Conservation (phyloP, 106 monocot species). For the Dendrobium nobile region DNA sequence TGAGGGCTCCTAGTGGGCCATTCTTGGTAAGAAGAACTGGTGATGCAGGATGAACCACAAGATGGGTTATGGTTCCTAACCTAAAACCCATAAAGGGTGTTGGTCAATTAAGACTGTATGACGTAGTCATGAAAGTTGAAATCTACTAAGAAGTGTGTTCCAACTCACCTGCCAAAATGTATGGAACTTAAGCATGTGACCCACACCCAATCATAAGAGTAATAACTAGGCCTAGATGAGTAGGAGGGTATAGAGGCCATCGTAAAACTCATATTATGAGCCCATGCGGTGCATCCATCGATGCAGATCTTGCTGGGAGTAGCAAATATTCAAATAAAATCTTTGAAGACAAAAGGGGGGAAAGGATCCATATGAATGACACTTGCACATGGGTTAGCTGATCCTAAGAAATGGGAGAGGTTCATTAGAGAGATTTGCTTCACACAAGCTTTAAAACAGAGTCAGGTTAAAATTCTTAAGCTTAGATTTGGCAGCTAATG, state of each 20-base stretch:
- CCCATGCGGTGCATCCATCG: neutral
- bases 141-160: neutral
- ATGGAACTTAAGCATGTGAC: conserved; percentile 15
- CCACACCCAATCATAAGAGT: conserved; percentile 11
- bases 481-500: too few species aligned
- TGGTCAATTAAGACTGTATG: neutral
- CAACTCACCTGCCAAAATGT: conserved; percentile 26
- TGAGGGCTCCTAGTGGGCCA: neutral
- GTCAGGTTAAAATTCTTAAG: too few species aligned
- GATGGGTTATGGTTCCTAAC: neutral
- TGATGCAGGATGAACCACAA: too few species aligned
- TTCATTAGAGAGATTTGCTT: too few species aligned
- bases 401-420: too few species aligned
- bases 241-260: neutral
- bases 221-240: neutral
- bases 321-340: neutral
- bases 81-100: neutral
- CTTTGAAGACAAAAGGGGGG: too few species aligned
- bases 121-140: neutral
- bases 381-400: too few species aligned
- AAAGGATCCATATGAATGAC: too few species aligned
- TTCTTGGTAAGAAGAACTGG: neutral
- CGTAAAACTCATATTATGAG: neutral
- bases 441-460: too few species aligned
- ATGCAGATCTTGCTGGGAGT: neutral